Evolutionary conservation across 2,329 filamentous ascomycete species (phyloP).

Genomic region (Chrysoporthe austroafricana): DNA sequence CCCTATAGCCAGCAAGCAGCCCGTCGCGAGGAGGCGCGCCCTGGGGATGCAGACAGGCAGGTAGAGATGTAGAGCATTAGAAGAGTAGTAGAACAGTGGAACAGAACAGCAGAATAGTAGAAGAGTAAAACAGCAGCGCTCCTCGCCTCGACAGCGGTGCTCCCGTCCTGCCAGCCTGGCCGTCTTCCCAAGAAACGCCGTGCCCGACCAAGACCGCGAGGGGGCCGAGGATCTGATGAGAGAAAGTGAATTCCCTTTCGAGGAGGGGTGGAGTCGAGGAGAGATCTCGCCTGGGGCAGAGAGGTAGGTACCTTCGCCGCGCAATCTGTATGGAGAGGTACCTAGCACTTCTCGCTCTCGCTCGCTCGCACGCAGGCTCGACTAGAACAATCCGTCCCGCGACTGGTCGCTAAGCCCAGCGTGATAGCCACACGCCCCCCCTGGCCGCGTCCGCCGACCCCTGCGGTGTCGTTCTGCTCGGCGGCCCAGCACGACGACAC

Average conservation of each 20-base stretch:
- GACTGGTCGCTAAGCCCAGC: background rate
- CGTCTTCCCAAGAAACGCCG: background rate
- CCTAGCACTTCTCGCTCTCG: background rate
- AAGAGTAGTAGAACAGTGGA: too few species aligned
- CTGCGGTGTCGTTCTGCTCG: background rate
- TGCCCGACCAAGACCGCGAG: too few species aligned
- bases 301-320: background rate
- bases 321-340: background rate
- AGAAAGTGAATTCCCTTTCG: background rate
- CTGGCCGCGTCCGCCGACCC: background rate
- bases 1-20: too few species aligned
- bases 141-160: too few species aligned
- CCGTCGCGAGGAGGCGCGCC: too few species aligned
- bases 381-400: constrained; percentile 11
- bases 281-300: background rate
- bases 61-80: too few species aligned
- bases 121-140: too few species aligned
- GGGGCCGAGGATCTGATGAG: too few species aligned
- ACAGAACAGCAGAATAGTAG: too few species aligned
- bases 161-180: background rate
- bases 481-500: background rate
- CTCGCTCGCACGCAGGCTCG: background rate
- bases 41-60: too few species aligned
- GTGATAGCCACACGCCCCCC: background rate
- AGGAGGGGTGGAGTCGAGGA: background rate